Base-by-base conservation (phyloP, 176 grass and related monocot species). In the Puya raimondii region DNA sequence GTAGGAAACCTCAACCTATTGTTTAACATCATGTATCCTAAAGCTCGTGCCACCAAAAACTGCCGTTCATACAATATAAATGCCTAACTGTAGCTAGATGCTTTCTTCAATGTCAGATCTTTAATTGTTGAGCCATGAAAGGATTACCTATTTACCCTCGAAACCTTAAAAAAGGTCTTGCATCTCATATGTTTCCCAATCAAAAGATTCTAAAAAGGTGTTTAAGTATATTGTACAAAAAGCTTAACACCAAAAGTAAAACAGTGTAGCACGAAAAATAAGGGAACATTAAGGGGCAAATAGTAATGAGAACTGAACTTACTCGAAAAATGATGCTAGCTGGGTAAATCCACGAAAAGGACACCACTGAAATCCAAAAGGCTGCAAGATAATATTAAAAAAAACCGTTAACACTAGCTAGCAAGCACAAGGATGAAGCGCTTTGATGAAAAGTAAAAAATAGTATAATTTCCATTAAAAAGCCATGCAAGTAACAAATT, bases 341-440 rank as follows among this genome's bases (percentile, higher is more conserved):
- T 93, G 94, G 12, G 87, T 91, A 72, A 93, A 93, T 82, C 94
- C 94, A 82, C 78, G 88, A 63, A 99, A 83, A 23, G 94, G 89
- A 59, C 90, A 93, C 94, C 89, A 93, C 10, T 91, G 94, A 84
- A 93, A 84, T 82, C 88, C 92, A 85, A 99, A 88, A 64, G 94
- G 94, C 90, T 99, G 89, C 73, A 71, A 89, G 69, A 59, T 57
- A 61, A 47, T 13, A 26, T 63, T 69, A 25, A 25, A 48, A 48
- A 72, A 64, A 16, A 53, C 29, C 6, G 18, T 49, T 20, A 79
- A 79, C n/a, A 61, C 64, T 71, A 79, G 63, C 58, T 50, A 57
- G 10, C 63, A 64, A 57, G 27, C 51, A 66, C 63, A 70, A 23
- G 5, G 14, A 70, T 47, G 52, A 49, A 69, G 25, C 64, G 42